Conservation (phyloP, 805 yeast species). For the Lipomyces orientalis region DNA sequence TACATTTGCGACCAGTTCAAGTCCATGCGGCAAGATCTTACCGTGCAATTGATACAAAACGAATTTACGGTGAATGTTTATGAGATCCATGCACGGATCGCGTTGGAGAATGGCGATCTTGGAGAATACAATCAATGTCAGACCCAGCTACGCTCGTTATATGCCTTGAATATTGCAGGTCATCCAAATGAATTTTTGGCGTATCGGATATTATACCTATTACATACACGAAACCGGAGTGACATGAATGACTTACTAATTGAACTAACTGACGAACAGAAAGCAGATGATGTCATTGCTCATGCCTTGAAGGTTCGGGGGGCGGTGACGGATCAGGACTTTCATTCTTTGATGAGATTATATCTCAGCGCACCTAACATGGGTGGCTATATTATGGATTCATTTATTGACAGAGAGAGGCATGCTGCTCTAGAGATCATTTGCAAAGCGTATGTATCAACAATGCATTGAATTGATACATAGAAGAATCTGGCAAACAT, state of each 20-base stretch:
- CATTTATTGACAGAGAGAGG: slow-evolving; percentile 64
- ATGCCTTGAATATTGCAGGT: slow-evolving; percentile 51
- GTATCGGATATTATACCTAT: slow-evolving; percentile 73
- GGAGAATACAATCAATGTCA: slow-evolving; percentile 97
- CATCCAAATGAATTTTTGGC: slow-evolving; percentile 67
- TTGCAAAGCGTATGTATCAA: slow-evolving; percentile 53
- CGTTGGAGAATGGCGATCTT: slow-evolving; percentile 78
- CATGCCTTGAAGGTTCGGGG: slow-evolving; percentile 51
- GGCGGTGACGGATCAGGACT: slow-evolving; percentile 53
- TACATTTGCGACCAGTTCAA: slow-evolving; percentile 89
- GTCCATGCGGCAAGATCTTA: slow-evolving; percentile 89
- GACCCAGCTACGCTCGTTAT: slow-evolving; percentile 72
- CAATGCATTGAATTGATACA: not conserved
- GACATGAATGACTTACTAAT: slow-evolving; percentile 57
- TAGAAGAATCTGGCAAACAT: not conserved
- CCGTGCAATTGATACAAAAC: slow-evolving; percentile 85
- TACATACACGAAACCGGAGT: slow-evolving; percentile 70
- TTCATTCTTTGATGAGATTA: slow-evolving; percentile 57
- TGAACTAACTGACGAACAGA: slow-evolving; percentile 40
- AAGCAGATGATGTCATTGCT: slow-evolving; percentile 40
- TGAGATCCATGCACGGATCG: slow-evolving; percentile 85
- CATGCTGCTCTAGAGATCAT: slow-evolving; percentile 61
- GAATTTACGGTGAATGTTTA: slow-evolving; percentile 79
- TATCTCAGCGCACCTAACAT: slow-evolving; percentile 51
- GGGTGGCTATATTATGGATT: slow-evolving; percentile 56